Base-by-base conservation (phyloP, 202 grass and related monocot species). In the Setaria italica region DNA sequence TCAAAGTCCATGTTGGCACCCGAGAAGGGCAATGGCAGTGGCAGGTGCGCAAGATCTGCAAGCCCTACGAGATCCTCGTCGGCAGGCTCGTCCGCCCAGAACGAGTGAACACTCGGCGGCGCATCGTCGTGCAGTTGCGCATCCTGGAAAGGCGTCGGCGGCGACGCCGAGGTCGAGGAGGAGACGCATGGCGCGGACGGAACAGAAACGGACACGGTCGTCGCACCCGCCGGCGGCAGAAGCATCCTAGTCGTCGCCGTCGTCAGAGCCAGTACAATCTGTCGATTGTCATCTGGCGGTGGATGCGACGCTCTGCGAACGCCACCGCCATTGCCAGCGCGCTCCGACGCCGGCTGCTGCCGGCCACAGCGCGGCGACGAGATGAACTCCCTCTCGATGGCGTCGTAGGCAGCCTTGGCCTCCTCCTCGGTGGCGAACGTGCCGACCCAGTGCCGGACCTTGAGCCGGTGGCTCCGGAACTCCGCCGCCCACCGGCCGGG, bases 401-500 rank as follows among this genome's bases (percentile, higher is more conserved):
- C 72, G 7, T 89, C 83, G 39, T 86, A 82, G 48, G 88, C 84
- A 7, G 73, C 84, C 41, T 6, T 72, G 57, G 88, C 79, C 49
- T 78, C 84, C 37, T 37, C 54, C 66, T 82, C 30, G 7, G 84
- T 86, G 11, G 47, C 9, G 32, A 83, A 86, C 4, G 84, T 90
- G 84, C 88, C 84, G 39, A 90, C 33, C 88, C 67, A 86, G 4
- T 20, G 39, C 20, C 84, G 79, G 19, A 82, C 32, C 10, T 79
- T 74, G 39, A 50, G 74, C 7, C 67, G 11, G 32, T 80, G 66
- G 39, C 59, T 58, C 59, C 76, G 13, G 13, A 67, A 84, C 58
- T 88, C 75, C 20, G 68, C 75, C 39, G 58, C 67, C 81, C 75
- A 88, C 81, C 81, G 75, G 20, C 67, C 76, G 7, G 87, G 87